These are phyloP conservation scores for Leccinum aurantiacum DNA, from an alignment of 768 basidiomycete species.

Conservation along the genomic window DNA sequence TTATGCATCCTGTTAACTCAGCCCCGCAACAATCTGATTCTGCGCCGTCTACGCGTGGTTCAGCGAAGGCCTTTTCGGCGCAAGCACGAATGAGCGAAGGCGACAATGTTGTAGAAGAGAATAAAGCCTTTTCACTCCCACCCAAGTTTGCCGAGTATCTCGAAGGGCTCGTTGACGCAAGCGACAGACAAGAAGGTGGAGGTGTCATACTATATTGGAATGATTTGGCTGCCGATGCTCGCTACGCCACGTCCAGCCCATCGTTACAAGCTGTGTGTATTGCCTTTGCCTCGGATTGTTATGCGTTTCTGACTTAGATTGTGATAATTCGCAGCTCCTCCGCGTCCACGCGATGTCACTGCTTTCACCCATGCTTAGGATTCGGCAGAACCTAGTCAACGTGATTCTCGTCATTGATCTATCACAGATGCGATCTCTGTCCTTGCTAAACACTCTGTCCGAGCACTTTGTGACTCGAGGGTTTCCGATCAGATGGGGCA, in stretches of 20 bases:
- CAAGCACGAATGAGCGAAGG: background rate
- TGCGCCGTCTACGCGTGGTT: constrained; percentile 6
- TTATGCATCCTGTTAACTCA: constrained; percentile 64
- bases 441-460: constrained; percentile 64
- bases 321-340: constrained; percentile 24
- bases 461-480: constrained; percentile 68
- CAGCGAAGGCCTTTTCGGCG: constrained; percentile 10
- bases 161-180: constrained; percentile 87
- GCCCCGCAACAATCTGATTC: constrained; percentile 43
- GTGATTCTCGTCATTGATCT: constrained; percentile 81
- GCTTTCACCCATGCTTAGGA: constrained; percentile 72
- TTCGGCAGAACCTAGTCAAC: constrained; percentile 83
- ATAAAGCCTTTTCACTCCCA: constrained; percentile 88
- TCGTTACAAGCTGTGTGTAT: constrained; percentile 50
- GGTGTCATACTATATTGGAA: constrained; percentile 84
- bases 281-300: background rate
- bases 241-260: constrained; percentile 53
- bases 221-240: constrained; percentile 79
- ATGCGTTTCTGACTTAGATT: constrained; percentile 3
- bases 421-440: constrained; percentile 55
- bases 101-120: constrained; percentile 46
- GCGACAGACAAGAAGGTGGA: constrained; percentile 80
- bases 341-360: constrained; percentile 45
- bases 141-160: constrained; percentile 28
- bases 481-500: constrained; percentile 80